Evolutionary conservation across 768 basidiomycete species (phyloP), one percentile per base, ranked within the genome.

Genomic region (Suillus luteus): DNA sequence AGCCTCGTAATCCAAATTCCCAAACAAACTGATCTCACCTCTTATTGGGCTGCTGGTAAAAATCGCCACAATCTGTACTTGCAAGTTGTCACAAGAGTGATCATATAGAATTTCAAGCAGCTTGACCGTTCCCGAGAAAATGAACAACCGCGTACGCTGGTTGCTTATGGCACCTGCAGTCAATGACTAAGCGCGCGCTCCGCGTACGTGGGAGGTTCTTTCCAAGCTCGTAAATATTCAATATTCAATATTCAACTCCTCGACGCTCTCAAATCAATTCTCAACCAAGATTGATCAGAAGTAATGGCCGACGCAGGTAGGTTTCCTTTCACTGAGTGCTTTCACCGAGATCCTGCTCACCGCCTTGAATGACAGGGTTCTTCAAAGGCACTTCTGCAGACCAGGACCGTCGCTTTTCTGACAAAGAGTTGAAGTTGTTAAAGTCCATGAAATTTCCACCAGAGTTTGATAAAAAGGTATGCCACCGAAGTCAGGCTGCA

Each of bases 321-420:
- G 79, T 73, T 71, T 78, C 68, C 70, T 68, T 60, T 52, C 65
- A 54, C 43, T 0, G 35, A 24, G 19, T 12, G 8, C 12, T 35
- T 43, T 27, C 27, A 51, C 27, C 1, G 9, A 9, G n/a, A 63
- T 38, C 14, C 11, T 44, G 35, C 15, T 67, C 70, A 64, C 5
- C 40, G 19, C 40, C 55, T 43, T 71, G 63, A 51, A 40, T 63
- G 40, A 17, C 61, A 88, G 92, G 92, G 35, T 93, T 93, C 75
- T 93, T 94, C 88, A 93, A 92, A 77, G 92, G 92, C 72, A 94
- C 92, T 31, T 92, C 91, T 67, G 89, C 91, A 38, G 92, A 93
- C 81, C 92, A 95, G 77, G 93, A 95, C 76, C 87, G 91, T 68
- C 86, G 96, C 59, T 97, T 98, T 77, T 92, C 92, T 35, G 93